Evolutionary conservation across 2,329 filamentous ascomycete species (phyloP), one percentile per base, ranked within the genome.

Genomic region (Teratosphaeriaceae sp.): DNA sequence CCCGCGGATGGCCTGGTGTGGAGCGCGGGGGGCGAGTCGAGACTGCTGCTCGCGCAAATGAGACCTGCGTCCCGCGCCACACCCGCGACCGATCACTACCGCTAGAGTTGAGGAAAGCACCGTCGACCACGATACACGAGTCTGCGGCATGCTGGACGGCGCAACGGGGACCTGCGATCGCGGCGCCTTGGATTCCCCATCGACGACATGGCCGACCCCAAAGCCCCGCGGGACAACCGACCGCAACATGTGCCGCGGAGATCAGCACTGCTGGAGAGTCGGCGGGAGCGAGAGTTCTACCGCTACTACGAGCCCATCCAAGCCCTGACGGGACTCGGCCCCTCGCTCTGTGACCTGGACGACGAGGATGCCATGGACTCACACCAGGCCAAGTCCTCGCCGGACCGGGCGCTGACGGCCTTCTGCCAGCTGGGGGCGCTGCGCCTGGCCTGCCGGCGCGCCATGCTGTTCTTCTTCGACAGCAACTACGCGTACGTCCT

Each of bases 391-490:
- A 41, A 53, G 19, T 55, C 54, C 5, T 62, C 54, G 3, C 56
- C 58, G 3, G 59, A 63, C 39, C 46, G 44, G 21, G 69, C 67
- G 18, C 61, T 76, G n/a, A 69, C 67, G 2, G 65, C 68, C 2
- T 69, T 71, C 46, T 63, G 72, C 7, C 75, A 79, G 54, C 62
- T 79, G 22, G 73, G 69, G 19, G 65, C 73, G 11, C 63, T 48
- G 22, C 20, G 72, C 0, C 61, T 76, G 33, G 63, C 67, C 11
- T 65, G 68, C 27, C 66, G 69, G 45, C 67, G 74, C 24, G 66
- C 65, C 21, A 71, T 77, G 65, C 66, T 78, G 5, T 75, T 73
- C 46, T 63, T 78, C 38, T 73, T 77, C 50, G 74, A 76, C 50
- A 54, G 60, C 2, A 59, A 62, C 2, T 65, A 65, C 13, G 72